Percentiles rank a stretch among this genome's conserved stretches.
Conservation (phyloP, 257 asterid genomes). For the Solanum lycopersicoides region DNA sequence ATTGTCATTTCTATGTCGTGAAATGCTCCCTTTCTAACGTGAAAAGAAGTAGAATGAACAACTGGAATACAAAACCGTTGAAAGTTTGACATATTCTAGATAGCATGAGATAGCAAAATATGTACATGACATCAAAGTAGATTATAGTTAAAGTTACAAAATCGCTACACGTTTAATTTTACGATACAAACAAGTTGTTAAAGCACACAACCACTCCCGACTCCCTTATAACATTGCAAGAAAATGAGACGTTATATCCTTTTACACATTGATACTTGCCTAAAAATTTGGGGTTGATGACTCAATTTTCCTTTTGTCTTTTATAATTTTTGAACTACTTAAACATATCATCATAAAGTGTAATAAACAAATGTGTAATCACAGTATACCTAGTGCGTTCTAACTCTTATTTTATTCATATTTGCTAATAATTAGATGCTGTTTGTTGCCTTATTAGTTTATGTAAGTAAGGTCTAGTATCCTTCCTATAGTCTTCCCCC, state of each 20-base stretch:
- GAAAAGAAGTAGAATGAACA: background rate
- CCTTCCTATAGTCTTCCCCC: no score
- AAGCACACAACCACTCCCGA: background rate
- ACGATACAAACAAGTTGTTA: background rate
- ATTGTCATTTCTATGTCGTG: background rate
- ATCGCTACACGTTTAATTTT: background rate
- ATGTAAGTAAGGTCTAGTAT: background rate
- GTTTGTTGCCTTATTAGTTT: background rate
- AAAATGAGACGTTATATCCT: background rate
- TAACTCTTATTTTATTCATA: background rate
- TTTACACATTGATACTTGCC: background rate
- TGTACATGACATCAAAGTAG: background rate
- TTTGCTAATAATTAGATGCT: background rate
- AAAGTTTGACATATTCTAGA: background rate
- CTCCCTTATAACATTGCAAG: background rate
- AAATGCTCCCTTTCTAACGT: background rate
- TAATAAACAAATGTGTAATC: background rate
- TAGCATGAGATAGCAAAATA: no score
- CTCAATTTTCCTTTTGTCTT: background rate
- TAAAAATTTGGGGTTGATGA: background rate
- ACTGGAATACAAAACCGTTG: background rate
- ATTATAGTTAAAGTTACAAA: no score
- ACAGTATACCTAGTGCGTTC: background rate
- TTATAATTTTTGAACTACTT: background rate
- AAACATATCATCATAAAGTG: background rate